Percentiles rank a stretch among this genome's conserved stretches.
Conservation (phyloP, 2,329 filamentous ascomycete genomes). For the Furcasterigmium sp. region DNA sequence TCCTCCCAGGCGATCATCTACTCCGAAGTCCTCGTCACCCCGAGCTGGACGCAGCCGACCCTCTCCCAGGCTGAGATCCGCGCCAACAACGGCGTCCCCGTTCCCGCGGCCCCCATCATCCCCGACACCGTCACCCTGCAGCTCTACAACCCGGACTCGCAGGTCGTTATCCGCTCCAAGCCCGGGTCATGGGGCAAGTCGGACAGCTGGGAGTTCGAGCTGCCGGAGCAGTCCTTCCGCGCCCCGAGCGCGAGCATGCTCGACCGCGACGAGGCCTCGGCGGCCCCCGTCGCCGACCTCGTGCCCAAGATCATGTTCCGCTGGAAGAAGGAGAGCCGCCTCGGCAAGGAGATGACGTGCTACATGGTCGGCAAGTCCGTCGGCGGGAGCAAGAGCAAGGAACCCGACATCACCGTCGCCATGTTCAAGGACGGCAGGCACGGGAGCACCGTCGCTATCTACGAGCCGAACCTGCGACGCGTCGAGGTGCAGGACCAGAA, state of each 20-base stretch:
- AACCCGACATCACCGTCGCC: constrained; percentile 93
- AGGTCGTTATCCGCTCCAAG: constrained; percentile 64
- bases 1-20: constrained; percentile 77
- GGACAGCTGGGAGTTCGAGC: constrained; percentile 85
- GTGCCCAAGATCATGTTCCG: constrained; percentile 77
- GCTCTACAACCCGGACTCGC: constrained; percentile 91
- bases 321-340: constrained; percentile 83
- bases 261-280: constrained; percentile 54
- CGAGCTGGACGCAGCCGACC: constrained; percentile 79
- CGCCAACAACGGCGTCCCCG: constrained; percentile 57
- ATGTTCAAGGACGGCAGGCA: constrained; percentile 68
- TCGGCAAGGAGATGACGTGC: constrained; percentile 85
- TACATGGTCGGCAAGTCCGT: constrained; percentile 76
- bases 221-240: constrained; percentile 81
- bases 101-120: constrained; percentile 60
- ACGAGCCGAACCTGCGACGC: constrained; percentile 85
- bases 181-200: constrained; percentile 75
- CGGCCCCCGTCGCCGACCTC: constrained; percentile 31
- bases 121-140: constrained; percentile 78
- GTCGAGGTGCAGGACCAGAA: constrained; percentile 94
- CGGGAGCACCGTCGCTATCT: constrained; percentile 64
- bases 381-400: constrained; percentile 71
- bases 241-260: constrained; percentile 72
- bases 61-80: constrained; percentile 78
- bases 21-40: constrained; percentile 77